Evolutionary conservation across 768 basidiomycete genomes (phyloP).

Genomic region (Podaxis pistillaris): DNA sequence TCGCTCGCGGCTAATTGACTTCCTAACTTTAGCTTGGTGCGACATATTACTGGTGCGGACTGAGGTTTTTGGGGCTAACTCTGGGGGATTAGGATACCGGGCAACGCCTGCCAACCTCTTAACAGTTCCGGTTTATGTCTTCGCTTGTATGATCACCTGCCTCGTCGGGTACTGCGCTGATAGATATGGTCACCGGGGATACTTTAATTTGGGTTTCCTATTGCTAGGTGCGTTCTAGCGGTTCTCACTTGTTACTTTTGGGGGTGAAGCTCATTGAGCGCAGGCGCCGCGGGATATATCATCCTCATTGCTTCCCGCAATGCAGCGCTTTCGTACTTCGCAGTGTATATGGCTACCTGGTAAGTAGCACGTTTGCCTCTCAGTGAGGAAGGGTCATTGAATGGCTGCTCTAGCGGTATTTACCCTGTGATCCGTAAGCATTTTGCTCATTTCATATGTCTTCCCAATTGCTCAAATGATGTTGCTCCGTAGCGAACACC

Average conservation of each 20-base stretch:
- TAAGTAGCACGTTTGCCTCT: constrained; percentile 26
- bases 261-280: neutral
- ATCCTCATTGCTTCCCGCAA: constrained; percentile 64
- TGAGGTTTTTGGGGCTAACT: neutral
- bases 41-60: neutral
- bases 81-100: constrained; percentile 43
- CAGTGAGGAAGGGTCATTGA: neutral
- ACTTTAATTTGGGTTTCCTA: constrained; percentile 59
- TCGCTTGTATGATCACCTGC: constrained; percentile 68
- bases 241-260: constrained; percentile 13
- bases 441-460: neutral
- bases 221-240: constrained; percentile 30
- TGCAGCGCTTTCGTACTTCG: constrained; percentile 67
- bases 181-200: constrained; percentile 55
- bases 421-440: constrained; percentile 69
- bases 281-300: constrained; percentile 64
- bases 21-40: constrained; percentile 4
- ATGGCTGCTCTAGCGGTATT: constrained; percentile 51
- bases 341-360: constrained; percentile 70
- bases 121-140: constrained; percentile 73
- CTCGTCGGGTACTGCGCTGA: constrained; percentile 64
- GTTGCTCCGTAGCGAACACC: constrained; percentile 49
- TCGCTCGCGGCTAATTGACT: neutral
- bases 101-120: constrained; percentile 74
- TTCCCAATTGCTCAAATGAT: neutral